phyloP scores from a whole-genome alignment of 371 early-diverging fungal species.

The Mucor irregularis region DNA sequence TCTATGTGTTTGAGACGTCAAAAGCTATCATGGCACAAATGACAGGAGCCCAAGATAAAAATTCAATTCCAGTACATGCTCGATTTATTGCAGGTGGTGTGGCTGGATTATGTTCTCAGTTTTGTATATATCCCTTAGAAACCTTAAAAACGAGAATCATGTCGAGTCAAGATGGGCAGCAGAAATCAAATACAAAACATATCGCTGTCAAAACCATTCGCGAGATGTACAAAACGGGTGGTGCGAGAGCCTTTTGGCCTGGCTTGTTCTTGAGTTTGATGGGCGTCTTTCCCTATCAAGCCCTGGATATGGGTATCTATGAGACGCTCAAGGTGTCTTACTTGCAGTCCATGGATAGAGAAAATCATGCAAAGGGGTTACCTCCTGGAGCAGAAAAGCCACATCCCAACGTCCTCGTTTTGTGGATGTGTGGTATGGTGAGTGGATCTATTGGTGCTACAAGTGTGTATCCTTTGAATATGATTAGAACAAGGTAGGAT shows the following conservation, averaged over 20 bases:
- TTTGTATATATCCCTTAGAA: slow-evolving; percentile 81
- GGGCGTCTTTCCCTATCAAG: slow-evolving; percentile 85
- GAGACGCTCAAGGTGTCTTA: slow-evolving; percentile 79
- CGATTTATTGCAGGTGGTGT: slow-evolving; percentile 79
- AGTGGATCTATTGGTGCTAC: slow-evolving; percentile 74
- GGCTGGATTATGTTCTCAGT: slow-evolving; percentile 79
- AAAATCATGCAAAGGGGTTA: slow-evolving; percentile 33
- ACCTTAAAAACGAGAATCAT: slow-evolving; percentile 79
- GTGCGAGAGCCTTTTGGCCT: slow-evolving; percentile 73
- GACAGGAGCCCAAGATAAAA: slow-evolving; percentile 50
- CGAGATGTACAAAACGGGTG: slow-evolving; percentile 62
- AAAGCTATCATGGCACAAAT: slow-evolving; percentile 59
- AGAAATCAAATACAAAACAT: slow-evolving; percentile 16
- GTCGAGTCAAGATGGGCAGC: slow-evolving; percentile 24
- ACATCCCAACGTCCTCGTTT: slow-evolving; percentile 51
- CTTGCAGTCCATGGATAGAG: slow-evolving; percentile 48
- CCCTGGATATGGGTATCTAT: slow-evolving; percentile 72
- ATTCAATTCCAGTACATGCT: slow-evolving; percentile 61
- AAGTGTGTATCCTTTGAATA: slow-evolving; percentile 77
- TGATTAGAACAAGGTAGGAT: slow-evolving; percentile 76
- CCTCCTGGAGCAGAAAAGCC: no score
- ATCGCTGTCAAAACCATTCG: slow-evolving; percentile 48
- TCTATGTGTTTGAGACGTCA: slow-evolving; percentile 70
- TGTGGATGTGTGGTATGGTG: slow-evolving; percentile 76
- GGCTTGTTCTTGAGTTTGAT: slow-evolving; percentile 66